phyloP scores from a whole-genome alignment of 192 early-diverging fungal genomes.

The Funneliformis mosseae region DNA sequence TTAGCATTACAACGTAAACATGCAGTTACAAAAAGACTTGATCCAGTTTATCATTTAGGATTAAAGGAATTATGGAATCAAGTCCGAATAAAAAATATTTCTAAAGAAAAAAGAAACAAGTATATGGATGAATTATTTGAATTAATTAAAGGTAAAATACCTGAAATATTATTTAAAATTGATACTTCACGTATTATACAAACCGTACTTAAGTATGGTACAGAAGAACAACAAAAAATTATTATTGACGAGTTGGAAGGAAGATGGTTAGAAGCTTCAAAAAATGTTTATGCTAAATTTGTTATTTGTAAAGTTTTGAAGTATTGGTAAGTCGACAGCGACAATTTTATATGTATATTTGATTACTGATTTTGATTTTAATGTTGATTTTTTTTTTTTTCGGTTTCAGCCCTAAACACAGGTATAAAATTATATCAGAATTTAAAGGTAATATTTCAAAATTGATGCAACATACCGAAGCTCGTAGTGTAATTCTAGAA shows the following conservation, averaged over 20 bases:
- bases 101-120: slow-evolving; percentile 1
- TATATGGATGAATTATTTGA: slow-evolving; percentile 21
- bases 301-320: slow-evolving; percentile 85
- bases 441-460: slow-evolving; percentile 82
- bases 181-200: slow-evolving; percentile 93
- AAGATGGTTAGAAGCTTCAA: slow-evolving; percentile 69
- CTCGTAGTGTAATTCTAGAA: slow-evolving; percentile 82
- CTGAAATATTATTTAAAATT: slow-evolving; percentile 93
- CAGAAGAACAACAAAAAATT: slow-evolving; percentile 66
- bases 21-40: background rate
- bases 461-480: slow-evolving; percentile 87
- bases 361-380: background rate
- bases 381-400: background rate
- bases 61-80: slow-evolving; percentile 1
- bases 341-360: background rate
- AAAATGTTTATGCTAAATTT: slow-evolving; percentile 85
- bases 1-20: background rate
- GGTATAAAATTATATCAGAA: slow-evolving; percentile 73
- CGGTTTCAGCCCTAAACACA: slow-evolving; percentile 55
- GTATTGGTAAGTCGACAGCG: slow-evolving; percentile 59
- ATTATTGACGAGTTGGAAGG: slow-evolving; percentile 86
- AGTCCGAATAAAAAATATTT: slow-evolving; percentile 5
- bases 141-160: slow-evolving; percentile 75
- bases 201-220: slow-evolving; percentile 89
- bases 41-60: background rate